Base-by-base conservation (phyloP, 78 protist species). In the Tieghemostelium lacteum region DNA sequence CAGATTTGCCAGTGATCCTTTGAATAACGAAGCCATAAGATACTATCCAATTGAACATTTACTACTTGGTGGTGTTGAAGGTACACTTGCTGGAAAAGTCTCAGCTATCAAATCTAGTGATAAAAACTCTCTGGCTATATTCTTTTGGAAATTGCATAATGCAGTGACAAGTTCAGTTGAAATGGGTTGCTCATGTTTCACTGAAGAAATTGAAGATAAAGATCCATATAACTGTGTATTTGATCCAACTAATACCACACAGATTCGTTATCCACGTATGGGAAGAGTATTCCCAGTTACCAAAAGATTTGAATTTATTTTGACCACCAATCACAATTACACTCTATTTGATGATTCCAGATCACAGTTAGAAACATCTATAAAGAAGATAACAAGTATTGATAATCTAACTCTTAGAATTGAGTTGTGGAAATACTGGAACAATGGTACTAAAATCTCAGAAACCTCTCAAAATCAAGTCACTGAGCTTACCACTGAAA, bases 31-130 rank as follows among this genome's bases (percentile, higher is more conserved):
- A 42, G 74, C 74, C 6, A 67, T 67, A 16, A 52, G 74, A 40
- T 67, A 67, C 37, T 67, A 67, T 28, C 74, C 74, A 36, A 67
- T 67, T 26, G 74, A 67, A 26, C 57, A 67, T 67, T 67, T 67
- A 28, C 26, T 67, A 40, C 24, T 67, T 19, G 74, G 74, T 42
- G 74, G 74, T 67, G 40, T 67, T 42, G 31, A 31, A 24, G 74
- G 74, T 40, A 50, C 31, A n/a, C 24, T 50, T 2, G 28, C 2
- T 24, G 57, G 37, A 24, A 67, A 67, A 42, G 8, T 67, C 4
- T 67, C 74, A 40, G 40, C 74, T 0, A 20, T 67, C 0, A 67
- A 40, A 24, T 19, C 60, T 40, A 26, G 26, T 1, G 74, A 67
- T 67, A 67, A 67, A 34, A 40, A 42, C 24, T 67, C 74, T 24